phyloP scores from a whole-genome alignment of 805 yeast genomes.

The Clavispora santaluciae region DNA sequence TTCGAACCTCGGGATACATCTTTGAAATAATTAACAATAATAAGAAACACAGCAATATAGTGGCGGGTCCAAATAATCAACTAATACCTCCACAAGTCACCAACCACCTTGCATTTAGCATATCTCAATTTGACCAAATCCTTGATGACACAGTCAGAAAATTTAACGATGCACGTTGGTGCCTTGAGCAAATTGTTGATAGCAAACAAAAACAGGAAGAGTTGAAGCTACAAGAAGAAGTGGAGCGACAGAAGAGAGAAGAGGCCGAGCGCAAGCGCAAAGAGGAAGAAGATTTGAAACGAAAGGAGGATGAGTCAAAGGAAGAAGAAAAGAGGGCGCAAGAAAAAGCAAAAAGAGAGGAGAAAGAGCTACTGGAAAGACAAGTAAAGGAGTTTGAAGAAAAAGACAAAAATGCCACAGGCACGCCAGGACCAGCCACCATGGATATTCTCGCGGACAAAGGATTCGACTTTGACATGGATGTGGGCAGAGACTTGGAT shows the following conservation, averaged over 20 bases:
- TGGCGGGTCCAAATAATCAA: constrained; percentile 40
- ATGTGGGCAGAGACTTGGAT: constrained; percentile 14
- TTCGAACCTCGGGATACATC: constrained; percentile 39
- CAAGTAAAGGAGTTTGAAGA: constrained; percentile 15
- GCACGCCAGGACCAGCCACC: constrained; percentile 5
- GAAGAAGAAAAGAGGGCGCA: constrained; percentile 14
- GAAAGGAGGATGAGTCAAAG: constrained; percentile 16
- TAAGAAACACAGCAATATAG: constrained; percentile 36
- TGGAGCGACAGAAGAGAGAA: constrained; percentile 28
- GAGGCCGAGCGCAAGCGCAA: constrained; percentile 22
- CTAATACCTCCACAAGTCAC: constrained; percentile 34
- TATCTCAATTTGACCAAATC: constrained; percentile 36
- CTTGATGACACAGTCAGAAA: constrained; percentile 39
- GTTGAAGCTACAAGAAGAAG: constrained; percentile 31
- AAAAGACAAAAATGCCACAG: constrained; percentile 10
- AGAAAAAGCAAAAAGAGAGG: constrained; percentile 16
- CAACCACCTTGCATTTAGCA: constrained; percentile 28
- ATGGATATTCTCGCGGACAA: constrained; percentile 20
- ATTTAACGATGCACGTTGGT: constrained; percentile 42
- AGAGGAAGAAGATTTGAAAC: constrained; percentile 16
- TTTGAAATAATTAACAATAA: constrained; percentile 39
- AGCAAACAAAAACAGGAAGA: constrained; percentile 40
- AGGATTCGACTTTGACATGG: constrained; percentile 25
- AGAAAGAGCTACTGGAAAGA: constrained; percentile 15
- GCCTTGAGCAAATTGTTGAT: constrained; percentile 38